phyloP scores from a whole-genome alignment of 2,329 filamentous ascomycete species.

The Tympanopsis confertula region DNA sequence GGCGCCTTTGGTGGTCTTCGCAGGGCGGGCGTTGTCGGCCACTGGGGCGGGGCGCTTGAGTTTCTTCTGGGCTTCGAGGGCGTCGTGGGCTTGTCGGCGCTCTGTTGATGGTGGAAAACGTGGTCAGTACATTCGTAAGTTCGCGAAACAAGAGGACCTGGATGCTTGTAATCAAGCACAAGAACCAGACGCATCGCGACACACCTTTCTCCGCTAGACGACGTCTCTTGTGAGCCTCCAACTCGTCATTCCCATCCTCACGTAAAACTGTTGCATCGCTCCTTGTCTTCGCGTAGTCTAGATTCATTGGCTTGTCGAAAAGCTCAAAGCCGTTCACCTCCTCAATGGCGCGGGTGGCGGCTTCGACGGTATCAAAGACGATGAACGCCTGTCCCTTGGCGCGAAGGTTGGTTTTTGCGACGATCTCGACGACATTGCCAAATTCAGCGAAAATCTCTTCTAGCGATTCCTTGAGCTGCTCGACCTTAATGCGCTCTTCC shows the following conservation, averaged over 20 bases:
- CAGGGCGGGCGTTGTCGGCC: slow-evolving; percentile 40
- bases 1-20: slow-evolving; percentile 58
- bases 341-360: slow-evolving; percentile 72
- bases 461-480: slow-evolving; percentile 63
- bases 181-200: slow-evolving; percentile 6
- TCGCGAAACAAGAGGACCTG: not conserved
- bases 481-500: slow-evolving; percentile 80
- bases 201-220: slow-evolving; percentile 82
- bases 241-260: slow-evolving; percentile 64
- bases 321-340: slow-evolving; percentile 87
- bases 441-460: slow-evolving; percentile 76
- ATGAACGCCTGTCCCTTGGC: slow-evolving; percentile 94
- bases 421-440: slow-evolving; percentile 71
- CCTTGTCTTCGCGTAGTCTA: slow-evolving; percentile 69
- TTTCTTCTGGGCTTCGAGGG: slow-evolving; percentile 66
- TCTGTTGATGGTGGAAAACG: slow-evolving; percentile 32
- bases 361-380: slow-evolving; percentile 73
- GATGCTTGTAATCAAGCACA: slow-evolving; percentile 2
- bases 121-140: slow-evolving; percentile 4
- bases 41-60: slow-evolving; percentile 48
- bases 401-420: slow-evolving; percentile 80
- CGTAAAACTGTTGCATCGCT: slow-evolving; percentile 79
- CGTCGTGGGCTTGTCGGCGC: slow-evolving; percentile 67
- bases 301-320: slow-evolving; percentile 79
- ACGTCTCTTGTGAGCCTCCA: slow-evolving; percentile 76